Evolutionary conservation across 2,329 filamentous ascomycete species (phyloP), one percentile per base, ranked within the genome.

Genomic region (Microcyclosporella mali): DNA sequence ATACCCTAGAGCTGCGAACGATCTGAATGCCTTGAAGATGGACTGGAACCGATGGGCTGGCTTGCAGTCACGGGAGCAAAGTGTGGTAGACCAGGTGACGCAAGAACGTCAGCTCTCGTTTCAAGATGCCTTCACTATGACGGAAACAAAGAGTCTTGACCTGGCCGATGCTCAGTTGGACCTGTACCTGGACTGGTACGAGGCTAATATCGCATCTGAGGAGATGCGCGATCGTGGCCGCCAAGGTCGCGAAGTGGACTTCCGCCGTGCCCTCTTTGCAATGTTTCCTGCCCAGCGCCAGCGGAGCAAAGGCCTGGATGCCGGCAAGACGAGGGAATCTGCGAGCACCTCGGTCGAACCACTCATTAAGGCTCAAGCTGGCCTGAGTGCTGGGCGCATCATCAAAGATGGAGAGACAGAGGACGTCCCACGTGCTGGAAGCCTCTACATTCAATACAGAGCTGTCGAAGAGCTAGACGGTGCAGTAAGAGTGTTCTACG

Each of bases 161-260:
- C 81, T 89, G 77, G 70, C 67, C 2, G 66, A 71, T 4, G 66
- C 72, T 16, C 74, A 84, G 49, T 67, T 90, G 29, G 84, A 89
- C 56, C 76, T 84, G 46, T 90, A 88, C 57, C 72, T 94, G 64
- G 78, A 87, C 62, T 92, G 84, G 81, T 89, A 85, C 59, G 80
- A 85, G 58, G 72, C 73, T 44, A 82, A 74, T 33, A 85, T 80
- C 70, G 63, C 78, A 34, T 69, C 71, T 48, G 69, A 74, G 43
- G 62, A 65, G 39, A 55, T 64, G 12, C 55, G 62, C 10, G 60
- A 64, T 25, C 56, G 59, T 9, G 60, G 58, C 11, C 54, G 57
- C 16, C 49, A 53, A 43, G 55, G 51, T 16, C 41, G 51, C 30
- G 61, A 64, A 17, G 62, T 63, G 27, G 66, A 70, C 19, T 70